Conservation (phyloP, 129 eudicot genomes). For the Pulicaria dysenterica region DNA sequence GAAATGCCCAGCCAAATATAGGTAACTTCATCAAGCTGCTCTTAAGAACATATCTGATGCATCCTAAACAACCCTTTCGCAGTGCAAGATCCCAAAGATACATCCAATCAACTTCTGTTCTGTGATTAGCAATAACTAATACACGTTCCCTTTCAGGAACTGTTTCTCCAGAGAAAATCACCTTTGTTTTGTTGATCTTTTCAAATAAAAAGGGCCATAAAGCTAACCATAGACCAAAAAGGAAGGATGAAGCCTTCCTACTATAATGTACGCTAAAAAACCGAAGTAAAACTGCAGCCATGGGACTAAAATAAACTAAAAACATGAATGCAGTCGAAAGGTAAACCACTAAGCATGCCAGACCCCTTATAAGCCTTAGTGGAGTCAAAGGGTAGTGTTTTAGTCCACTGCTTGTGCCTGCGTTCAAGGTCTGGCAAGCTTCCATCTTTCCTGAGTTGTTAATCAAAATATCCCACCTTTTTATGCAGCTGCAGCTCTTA, state of each 20-base stretch:
- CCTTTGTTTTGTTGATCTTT: conserved; percentile 73
- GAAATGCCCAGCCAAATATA: conserved; percentile 84
- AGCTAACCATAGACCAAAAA: conserved; percentile 80
- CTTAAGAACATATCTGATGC: conserved; percentile 76
- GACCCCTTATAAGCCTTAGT: conserved; percentile 69
- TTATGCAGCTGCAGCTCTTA: conserved; percentile 31
- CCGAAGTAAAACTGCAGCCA: conserved; percentile 47
- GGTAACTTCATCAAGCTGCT: conserved; percentile 90
- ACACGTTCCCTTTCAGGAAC: conserved; percentile 76
- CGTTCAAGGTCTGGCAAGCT: conserved; percentile 39
- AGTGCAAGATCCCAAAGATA: conserved; percentile 86
- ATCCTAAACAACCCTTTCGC: conserved; percentile 73
- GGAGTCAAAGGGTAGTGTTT: conserved; percentile 66
- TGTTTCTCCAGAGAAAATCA: conserved; percentile 72
- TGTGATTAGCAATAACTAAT: conserved; percentile 74
- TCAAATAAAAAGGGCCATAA: conserved; percentile 89
- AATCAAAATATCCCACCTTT: conserved; percentile 19
- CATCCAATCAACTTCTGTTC: conserved; percentile 99
- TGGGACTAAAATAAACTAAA: conserved; percentile 64
- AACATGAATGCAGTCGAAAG: conserved; percentile 81
- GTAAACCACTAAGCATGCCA: conserved; percentile 59
- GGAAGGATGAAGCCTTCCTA: conserved; percentile 52
- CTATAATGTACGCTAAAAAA: conserved; percentile 64
- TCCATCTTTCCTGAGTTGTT: conserved; percentile 50
- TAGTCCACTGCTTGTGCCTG: conserved; percentile 34